Percentiles rank a stretch among this genome's conserved stretches.
Conservation (phyloP, 768 basidiomycete species). For the Paxillus ammoniavirescens region DNA sequence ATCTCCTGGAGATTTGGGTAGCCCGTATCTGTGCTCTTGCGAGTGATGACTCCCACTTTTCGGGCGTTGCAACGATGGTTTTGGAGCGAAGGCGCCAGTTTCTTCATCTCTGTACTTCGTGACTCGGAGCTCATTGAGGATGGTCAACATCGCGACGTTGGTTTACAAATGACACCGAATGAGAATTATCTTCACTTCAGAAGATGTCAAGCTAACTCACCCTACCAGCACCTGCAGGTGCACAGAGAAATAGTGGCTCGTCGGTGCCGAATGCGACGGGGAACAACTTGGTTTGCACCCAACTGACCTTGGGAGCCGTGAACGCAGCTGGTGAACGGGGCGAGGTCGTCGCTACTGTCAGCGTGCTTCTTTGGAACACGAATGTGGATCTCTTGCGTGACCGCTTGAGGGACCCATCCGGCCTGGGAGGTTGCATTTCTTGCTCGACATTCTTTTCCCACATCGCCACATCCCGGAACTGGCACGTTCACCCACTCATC, state of each 20-base stretch:
- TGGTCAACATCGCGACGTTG: no score
- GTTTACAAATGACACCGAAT: slow-evolving; percentile 10
- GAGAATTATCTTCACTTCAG: not conserved
- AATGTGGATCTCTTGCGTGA: slow-evolving; percentile 94
- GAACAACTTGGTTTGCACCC: slow-evolving; percentile 89
- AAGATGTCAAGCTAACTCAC: slow-evolving; percentile 40
- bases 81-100: no score
- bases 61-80: no score
- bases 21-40: no score
- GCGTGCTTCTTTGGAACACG: slow-evolving; percentile 85
- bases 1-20: no score
- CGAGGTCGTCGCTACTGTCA: slow-evolving; percentile 59
- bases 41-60: no score
- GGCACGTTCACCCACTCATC: slow-evolving; percentile 88
- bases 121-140: no score
- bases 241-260: slow-evolving; percentile 93
- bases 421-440: slow-evolving; percentile 97
- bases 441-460: slow-evolving; percentile 98
- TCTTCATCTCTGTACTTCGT: no score
- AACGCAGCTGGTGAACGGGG: slow-evolving; percentile 80
- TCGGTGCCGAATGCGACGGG: slow-evolving; percentile 94
- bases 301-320: slow-evolving; percentile 76
- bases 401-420: slow-evolving; percentile 97
- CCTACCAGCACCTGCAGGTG: slow-evolving; percentile 98
- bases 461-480: slow-evolving; percentile 99